These are phyloP conservation scores for Aotearoamyces nothofagi DNA, from an alignment of 2,329 filamentous ascomycete genomes.

Conservation along the genomic window DNA sequence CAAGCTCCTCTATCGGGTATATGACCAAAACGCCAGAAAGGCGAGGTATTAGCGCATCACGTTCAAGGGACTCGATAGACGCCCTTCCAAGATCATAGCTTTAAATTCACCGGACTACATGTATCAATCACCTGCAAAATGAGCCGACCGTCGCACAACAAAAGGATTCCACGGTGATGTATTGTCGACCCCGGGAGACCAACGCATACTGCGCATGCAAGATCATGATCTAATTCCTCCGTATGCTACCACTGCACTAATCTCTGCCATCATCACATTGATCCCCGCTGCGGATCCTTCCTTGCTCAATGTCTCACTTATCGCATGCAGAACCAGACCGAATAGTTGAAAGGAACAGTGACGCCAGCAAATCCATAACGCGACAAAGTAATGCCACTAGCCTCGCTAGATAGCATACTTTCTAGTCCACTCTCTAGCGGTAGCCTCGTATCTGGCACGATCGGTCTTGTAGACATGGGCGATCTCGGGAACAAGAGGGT, in stretches of 20 bases:
- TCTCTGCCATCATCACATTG: slow-evolving; percentile 2
- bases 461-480: slow-evolving; percentile 99
- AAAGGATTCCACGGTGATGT: too few relatives aligned
- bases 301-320: slow-evolving; percentile 3
- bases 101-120: too few relatives aligned
- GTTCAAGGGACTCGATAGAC: too few relatives aligned
- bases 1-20: too few relatives aligned
- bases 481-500: slow-evolving; percentile 96
- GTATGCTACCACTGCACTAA: slow-evolving; percentile 3
- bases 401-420: slow-evolving; percentile 80
- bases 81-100: too few relatives aligned
- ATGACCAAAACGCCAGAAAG: too few relatives aligned
- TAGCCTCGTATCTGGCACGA: slow-evolving; percentile 87
- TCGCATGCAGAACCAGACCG: slow-evolving; percentile 4
- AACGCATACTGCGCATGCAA: too few relatives aligned
- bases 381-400: slow-evolving; percentile 3
- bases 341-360: slow-evolving; percentile 5
- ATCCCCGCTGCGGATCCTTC: slow-evolving; percentile 1
- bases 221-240: slow-evolving; percentile 3
- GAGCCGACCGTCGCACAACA: too few relatives aligned
- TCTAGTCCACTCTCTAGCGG: slow-evolving; percentile 93
- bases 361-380: slow-evolving; percentile 5
- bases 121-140: too few relatives aligned
- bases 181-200: too few relatives aligned
- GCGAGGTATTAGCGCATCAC: too few relatives aligned